Conservation (phyloP, 1,284 basidiomycete genomes). For the Sporisorium sorghi region DNA sequence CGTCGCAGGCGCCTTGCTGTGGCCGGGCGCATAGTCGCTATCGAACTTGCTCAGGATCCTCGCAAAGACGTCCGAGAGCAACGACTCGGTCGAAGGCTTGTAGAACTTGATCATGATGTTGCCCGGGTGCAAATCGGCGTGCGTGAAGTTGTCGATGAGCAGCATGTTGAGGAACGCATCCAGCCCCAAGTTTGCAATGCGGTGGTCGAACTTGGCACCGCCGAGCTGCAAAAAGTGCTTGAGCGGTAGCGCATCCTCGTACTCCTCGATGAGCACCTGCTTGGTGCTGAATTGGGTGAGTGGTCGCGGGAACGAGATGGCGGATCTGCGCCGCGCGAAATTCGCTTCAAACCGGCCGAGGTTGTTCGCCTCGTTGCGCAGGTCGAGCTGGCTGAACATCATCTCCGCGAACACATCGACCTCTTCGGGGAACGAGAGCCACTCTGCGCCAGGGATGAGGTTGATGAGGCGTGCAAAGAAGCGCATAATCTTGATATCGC, state of each 20-base stretch:
- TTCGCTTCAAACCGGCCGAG: slow-evolving; percentile 86
- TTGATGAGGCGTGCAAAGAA: slow-evolving; percentile 88
- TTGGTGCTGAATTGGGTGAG: slow-evolving; percentile 81
- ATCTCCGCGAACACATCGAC: slow-evolving; percentile 93
- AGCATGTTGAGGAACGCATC: slow-evolving; percentile 99
- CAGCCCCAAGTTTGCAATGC: slow-evolving; percentile 89
- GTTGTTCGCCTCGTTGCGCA: slow-evolving; percentile 90
- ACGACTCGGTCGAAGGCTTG: slow-evolving; percentile 74
- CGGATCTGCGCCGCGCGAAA: slow-evolving; percentile 79
- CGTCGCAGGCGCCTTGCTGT: slow-evolving; percentile 68
- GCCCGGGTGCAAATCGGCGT: slow-evolving; percentile 85
- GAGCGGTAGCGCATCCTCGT: slow-evolving; percentile 89
- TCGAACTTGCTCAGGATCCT: slow-evolving; percentile 65
- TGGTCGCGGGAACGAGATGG: slow-evolving; percentile 90
- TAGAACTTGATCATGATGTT: slow-evolving; percentile 98
- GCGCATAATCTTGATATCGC: slow-evolving; percentile 93
- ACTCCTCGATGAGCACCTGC: slow-evolving; percentile 91
- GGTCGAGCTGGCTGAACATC: slow-evolving; percentile 95
- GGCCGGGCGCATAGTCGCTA: slow-evolving; percentile 61
- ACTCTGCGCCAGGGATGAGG: slow-evolving; percentile 89
- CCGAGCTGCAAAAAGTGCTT: slow-evolving; percentile 89
- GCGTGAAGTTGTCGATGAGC: slow-evolving; percentile 96
- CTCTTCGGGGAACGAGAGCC: slow-evolving; percentile 96
- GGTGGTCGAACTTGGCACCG: slow-evolving; percentile 83
- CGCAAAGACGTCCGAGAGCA: slow-evolving; percentile 57